Percentiles rank a stretch among this genome's conserved stretches.
Evolutionary conservation across 176 grass and related monocot species (phyloP).

Genomic region (Aegilops bicornis): DNA sequence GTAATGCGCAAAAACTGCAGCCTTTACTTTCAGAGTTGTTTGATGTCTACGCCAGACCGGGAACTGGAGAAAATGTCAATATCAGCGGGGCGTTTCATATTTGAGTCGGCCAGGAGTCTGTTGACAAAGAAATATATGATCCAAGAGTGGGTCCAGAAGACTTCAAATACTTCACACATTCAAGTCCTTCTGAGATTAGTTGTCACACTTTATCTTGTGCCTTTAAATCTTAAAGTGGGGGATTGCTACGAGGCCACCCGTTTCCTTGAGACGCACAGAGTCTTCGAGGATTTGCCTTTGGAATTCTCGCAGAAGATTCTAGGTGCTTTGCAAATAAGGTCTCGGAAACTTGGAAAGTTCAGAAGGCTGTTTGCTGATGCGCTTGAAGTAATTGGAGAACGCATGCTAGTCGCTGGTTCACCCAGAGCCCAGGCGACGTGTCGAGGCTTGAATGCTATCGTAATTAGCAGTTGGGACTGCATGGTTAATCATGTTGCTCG

Average conservation of each 20-base stretch:
- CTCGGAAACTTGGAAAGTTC: neutral
- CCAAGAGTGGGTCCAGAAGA: conserved; percentile 21
- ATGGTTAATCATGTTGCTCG: too few species aligned
- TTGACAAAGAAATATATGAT: conserved; percentile 4
- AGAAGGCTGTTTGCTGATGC: conserved; percentile 44
- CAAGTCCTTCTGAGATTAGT: conserved; percentile 50
- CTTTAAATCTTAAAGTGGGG: neutral
- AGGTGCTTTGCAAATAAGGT: neutral
- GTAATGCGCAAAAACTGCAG: neutral
- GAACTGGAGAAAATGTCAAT: neutral
- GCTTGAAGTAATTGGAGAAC: conserved; percentile 40
- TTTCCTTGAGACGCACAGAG: neutral
- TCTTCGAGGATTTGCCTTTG: conserved; percentile 33
- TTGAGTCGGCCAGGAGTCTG: neutral
- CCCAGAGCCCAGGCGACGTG: neutral
- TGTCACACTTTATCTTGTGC: conserved; percentile 34
- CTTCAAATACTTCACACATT: neutral
- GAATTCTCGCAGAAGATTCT: conserved; percentile 42
- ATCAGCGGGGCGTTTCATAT: conserved; percentile 24
- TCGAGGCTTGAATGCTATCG: conserved; percentile 30
- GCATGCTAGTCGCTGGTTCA: conserved; percentile 42
- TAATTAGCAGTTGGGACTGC: neutral
- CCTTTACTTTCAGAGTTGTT: too few species aligned
- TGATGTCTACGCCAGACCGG: too few species aligned
- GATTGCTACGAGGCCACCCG: conserved; percentile 3